These are phyloP conservation scores for Saccharomycopsis fibuligera DNA, from an alignment of 805 yeast species.

Conservation along the genomic window DNA sequence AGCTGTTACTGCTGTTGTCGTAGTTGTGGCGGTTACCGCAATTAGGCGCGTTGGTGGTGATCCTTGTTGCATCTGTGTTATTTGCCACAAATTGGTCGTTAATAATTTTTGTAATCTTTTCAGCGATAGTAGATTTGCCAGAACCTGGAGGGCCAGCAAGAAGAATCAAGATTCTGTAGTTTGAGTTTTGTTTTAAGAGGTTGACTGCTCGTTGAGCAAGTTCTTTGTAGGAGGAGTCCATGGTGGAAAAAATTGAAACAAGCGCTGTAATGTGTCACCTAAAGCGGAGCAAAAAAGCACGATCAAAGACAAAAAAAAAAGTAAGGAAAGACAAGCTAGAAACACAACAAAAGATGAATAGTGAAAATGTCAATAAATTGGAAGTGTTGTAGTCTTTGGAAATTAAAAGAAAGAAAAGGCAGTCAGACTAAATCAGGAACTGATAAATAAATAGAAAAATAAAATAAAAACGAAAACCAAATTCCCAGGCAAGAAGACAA, in stretches of 20 bases:
- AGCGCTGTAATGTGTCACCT: background rate
- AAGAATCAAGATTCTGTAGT: conserved; percentile 47
- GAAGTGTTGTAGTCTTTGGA: too few species aligned
- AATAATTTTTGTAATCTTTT: conserved; percentile 36
- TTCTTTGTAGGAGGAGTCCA: conserved; percentile 28
- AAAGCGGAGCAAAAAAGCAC: background rate
- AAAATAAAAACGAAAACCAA: too few species aligned
- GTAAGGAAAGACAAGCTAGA: background rate
- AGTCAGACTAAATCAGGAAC: too few species aligned
- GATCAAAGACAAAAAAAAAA: background rate
- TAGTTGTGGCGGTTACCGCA: background rate
- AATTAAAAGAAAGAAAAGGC: too few species aligned
- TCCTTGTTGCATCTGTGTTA: too few species aligned
- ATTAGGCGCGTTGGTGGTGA: background rate
- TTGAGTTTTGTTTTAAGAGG: conserved; percentile 25
- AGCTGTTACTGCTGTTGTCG: background rate
- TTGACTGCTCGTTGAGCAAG: conserved; percentile 30
- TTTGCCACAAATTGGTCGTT: conserved; percentile 27
- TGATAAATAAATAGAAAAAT: too few species aligned
- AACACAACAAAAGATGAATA: too few species aligned
- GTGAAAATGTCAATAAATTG: too few species aligned
- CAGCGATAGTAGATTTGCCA: conserved; percentile 70
- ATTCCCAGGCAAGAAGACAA: too few species aligned
- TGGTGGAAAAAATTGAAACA: background rate
- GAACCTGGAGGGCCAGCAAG: conserved; percentile 81